Base-by-base conservation (phyloP, 1,284 basidiomycete species). In the Coriolopsis trogii region DNA sequence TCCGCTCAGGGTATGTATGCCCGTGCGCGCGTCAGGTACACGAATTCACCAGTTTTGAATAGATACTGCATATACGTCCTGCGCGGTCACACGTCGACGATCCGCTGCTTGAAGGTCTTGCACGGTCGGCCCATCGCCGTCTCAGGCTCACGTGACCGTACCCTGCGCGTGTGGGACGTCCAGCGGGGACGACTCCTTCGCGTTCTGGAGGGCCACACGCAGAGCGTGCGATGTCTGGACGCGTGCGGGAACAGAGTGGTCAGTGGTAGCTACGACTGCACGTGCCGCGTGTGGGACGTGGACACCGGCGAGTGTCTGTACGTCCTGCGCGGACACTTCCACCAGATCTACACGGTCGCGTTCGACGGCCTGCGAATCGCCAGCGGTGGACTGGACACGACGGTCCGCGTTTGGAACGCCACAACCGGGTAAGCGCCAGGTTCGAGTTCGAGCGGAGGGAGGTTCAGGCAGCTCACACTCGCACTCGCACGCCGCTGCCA, bases 91-190 rank as follows among this genome's bases (percentile, higher is more conserved):
- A 86, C 86, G 0, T 93, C 93, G 0, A 98, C 95, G 0, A 90
- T 98, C 51, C 85, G 96, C 25, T 98, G 94, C 68, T 77, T 98
- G 51, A 91, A 91, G 62, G 89, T 95, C 13, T 73, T 98, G 34
- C 89, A 95, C 63, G 87, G 89, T 36, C 80, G 91, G 4, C 94
- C 96, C 0, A 81, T 97, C 41, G 93, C 93, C 2, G 84, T 98
- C 20, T 91, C 93, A 0, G 96, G 95, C 43, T 93, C 93, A 33
- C 80, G 96, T 15, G 95, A 98, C 63, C 77, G 80, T 20, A 94
- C 92, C 1, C 67, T 98, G 46, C 82, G 94, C 0, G 92, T 98
- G 1, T 99, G 96, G 96, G 91, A 99, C 68, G 82, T 99, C 43
- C 88, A 91, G 67, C 80, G 76, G 7, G 96, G 96, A 0, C 71